phyloP scores from a whole-genome alignment of 345 rosid species.

The Boechera stricta region DNA sequence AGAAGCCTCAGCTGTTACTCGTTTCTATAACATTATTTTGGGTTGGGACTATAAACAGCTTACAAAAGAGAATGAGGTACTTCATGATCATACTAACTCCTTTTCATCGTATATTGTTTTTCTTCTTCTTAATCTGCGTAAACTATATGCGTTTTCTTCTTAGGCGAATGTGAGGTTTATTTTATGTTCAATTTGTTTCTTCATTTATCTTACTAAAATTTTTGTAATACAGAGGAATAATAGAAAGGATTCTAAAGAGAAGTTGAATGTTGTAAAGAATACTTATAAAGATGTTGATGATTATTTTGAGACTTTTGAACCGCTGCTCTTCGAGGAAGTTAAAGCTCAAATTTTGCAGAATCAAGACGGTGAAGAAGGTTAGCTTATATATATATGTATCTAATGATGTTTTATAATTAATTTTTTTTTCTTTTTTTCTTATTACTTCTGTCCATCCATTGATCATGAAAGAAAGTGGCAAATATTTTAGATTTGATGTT shows the following conservation, averaged over 20 bases:
- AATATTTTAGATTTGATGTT: slow-evolving; percentile 20
- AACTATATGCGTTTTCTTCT: neutral
- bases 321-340: slow-evolving; percentile 88
- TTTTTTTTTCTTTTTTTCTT: neutral
- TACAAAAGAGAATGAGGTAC: slow-evolving; percentile 56
- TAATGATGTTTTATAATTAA: neutral
- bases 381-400: slow-evolving; percentile 14
- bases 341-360: slow-evolving; percentile 87
- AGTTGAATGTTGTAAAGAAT: slow-evolving; percentile 63
- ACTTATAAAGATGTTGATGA: slow-evolving; percentile 74
- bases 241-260: slow-evolving; percentile 44
- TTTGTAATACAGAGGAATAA: slow-evolving; percentile 40
- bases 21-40: slow-evolving; percentile 71
- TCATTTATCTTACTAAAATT: neutral
- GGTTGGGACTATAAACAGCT: slow-evolving; percentile 85
- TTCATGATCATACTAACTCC: neutral
- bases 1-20: slow-evolving; percentile 54
- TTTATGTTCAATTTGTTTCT: neutral
- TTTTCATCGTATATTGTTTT: neutral
- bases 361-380: slow-evolving; percentile 81
- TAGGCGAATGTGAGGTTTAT: neutral
- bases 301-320: slow-evolving; percentile 82
- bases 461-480: slow-evolving; percentile 10
- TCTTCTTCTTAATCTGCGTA: neutral
- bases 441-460: neutral